These are phyloP conservation scores for Plectranthus barbatus DNA, from an alignment of 257 asterid genomes.

Conservation along the genomic window DNA sequence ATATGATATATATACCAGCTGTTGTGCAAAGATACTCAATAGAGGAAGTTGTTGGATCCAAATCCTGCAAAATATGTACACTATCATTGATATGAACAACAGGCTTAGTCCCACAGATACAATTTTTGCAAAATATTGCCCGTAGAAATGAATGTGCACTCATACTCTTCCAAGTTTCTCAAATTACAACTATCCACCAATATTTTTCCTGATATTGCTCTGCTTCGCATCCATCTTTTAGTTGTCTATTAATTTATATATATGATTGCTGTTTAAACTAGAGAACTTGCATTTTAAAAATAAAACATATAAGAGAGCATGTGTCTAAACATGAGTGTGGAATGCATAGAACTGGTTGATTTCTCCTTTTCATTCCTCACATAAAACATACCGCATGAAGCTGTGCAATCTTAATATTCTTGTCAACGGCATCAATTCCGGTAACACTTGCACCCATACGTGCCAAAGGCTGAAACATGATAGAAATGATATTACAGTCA, in stretches of 20 bases:
- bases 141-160: not conserved
- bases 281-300: no score
- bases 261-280: not conserved
- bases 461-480: slow-evolving; percentile 72
- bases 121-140: not conserved
- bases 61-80: slow-evolving; percentile 54
- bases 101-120: not conserved
- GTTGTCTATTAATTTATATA: not conserved
- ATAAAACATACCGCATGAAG: slow-evolving; percentile 73
- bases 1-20: slow-evolving; percentile 62
- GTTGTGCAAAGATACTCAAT: slow-evolving; percentile 85
- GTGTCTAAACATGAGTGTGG: no score
- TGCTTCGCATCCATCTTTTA: not conserved
- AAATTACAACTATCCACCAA: no score
- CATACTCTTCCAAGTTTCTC: slow-evolving; percentile 1
- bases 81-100: slow-evolving; percentile 4
- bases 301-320: no score
- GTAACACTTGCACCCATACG: slow-evolving; percentile 84
- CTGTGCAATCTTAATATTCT: slow-evolving; percentile 77
- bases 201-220: not conserved
- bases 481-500: not conserved
- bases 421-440: slow-evolving; percentile 88
- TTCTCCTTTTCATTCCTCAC: not conserved
- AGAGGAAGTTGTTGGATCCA: slow-evolving; percentile 69
- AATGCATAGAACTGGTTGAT: not conserved